Conservation (phyloP, 2,329 filamentous ascomycete genomes). For the Coniella lustricola region DNA sequence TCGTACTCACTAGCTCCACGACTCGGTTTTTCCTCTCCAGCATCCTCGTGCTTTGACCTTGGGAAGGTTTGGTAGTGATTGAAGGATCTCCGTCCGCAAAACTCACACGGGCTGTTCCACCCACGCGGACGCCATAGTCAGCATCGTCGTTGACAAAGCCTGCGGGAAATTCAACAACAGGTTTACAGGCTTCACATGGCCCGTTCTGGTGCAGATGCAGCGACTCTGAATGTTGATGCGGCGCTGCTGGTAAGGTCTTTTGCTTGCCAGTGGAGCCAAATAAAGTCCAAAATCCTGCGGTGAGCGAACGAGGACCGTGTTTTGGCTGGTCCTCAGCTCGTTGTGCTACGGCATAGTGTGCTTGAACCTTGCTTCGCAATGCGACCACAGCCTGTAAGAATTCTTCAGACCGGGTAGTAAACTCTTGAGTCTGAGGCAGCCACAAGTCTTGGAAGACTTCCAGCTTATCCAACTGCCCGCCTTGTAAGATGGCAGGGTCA, state of each 20-base stretch:
- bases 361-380: neutral
- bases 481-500: neutral
- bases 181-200: slow-evolving; percentile 3
- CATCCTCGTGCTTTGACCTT: no score
- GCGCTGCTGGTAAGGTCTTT: neutral
- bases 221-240: neutral
- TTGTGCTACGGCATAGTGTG: neutral
- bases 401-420: neutral
- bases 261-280: neutral
- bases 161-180: slow-evolving; percentile 1
- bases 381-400: neutral
- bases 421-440: neutral
- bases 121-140: slow-evolving; percentile 1
- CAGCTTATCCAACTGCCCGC: neutral
- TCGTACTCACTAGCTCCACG: no score
- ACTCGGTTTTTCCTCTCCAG: no score
- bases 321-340: no score
- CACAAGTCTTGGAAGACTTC: neutral
- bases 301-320: neutral
- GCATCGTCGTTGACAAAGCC: neutral
- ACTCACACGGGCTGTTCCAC: neutral
- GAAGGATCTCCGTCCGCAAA: neutral
- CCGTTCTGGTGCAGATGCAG: neutral
- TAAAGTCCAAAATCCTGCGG: neutral
- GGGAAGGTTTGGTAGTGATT: no score